phyloP scores from a whole-genome alignment of 2,329 filamentous ascomycete genomes.

The Aspergillus ustus region DNA sequence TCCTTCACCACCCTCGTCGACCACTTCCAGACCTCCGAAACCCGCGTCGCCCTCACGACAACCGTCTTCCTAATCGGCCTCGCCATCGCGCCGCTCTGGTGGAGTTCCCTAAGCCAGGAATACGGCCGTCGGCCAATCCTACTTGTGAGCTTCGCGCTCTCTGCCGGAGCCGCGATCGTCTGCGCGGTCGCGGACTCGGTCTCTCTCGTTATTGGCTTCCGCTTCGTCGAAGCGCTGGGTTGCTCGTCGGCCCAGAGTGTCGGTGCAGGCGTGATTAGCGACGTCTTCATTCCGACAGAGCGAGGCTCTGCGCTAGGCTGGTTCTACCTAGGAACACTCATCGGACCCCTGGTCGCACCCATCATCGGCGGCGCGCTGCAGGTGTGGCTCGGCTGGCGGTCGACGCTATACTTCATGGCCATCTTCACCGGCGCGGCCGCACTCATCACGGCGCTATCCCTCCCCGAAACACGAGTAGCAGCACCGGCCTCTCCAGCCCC shows the following conservation, averaged over 20 bases:
- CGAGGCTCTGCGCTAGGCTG: not conserved
- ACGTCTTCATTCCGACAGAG: not conserved
- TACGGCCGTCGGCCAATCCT: not conserved
- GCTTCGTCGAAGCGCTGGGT: not conserved
- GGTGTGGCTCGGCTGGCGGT: no score
- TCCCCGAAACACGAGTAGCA: no score
- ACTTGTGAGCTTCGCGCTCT: not conserved
- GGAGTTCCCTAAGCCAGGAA: not conserved
- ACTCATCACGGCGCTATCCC: no score
- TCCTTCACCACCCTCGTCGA: conserved; percentile 3
- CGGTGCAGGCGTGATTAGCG: no score
- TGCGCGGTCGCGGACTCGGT: not conserved
- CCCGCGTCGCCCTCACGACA: not conserved
- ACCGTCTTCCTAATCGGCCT: not conserved
- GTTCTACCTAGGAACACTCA: not conserved
- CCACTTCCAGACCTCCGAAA: not conserved
- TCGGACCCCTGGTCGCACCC: not conserved
- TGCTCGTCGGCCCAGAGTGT: not conserved
- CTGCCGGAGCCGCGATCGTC: not conserved
- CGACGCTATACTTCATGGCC: no score
- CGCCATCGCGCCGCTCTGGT: not conserved
- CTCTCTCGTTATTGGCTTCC: not conserved
- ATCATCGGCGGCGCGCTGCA: not conserved
- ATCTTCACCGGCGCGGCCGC: no score
- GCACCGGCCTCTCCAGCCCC: no score